Conservation (phyloP, 164 flowering plant species). For the Amborella trichopoda region DNA sequence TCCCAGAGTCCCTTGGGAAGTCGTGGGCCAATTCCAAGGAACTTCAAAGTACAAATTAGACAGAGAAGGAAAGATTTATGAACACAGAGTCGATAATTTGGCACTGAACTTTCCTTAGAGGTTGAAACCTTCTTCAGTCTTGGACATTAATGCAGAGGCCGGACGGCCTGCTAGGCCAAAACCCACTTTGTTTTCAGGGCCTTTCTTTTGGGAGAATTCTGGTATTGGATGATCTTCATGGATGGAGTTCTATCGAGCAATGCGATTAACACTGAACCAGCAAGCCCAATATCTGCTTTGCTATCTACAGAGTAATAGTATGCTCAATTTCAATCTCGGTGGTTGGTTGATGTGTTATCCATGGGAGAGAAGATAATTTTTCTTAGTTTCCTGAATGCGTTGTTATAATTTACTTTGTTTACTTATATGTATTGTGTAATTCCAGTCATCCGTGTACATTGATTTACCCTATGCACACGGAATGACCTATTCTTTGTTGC, state of each 20-base stretch:
- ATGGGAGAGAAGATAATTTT: no score
- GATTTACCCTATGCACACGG: no score
- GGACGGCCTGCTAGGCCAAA: constrained; percentile 71
- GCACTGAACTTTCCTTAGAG: constrained; percentile 67
- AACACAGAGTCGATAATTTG: constrained; percentile 81
- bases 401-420: no score
- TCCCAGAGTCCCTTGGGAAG: constrained; percentile 98
- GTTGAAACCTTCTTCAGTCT: constrained; percentile 52
- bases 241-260: constrained; percentile 66
- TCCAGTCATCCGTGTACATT: no score
- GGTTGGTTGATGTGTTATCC: neutral
- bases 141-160: constrained; percentile 80
- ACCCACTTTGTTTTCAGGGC: constrained; percentile 66
- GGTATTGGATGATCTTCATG: constrained; percentile 38
- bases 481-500: no score
- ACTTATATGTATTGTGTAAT: no score
- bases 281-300: constrained; percentile 8
- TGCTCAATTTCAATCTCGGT: neutral
- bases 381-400: no score
- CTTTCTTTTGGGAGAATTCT: constrained; percentile 13
- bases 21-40: constrained; percentile 76
- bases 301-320: neutral
- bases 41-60: constrained; percentile 82
- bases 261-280: constrained; percentile 45
- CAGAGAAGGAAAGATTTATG: constrained; percentile 72